Percentiles rank a stretch among this genome's conserved stretches.
phyloP scores from a whole-genome alignment of 768 basidiomycete genomes.

The Lactarius sanguifluus region DNA sequence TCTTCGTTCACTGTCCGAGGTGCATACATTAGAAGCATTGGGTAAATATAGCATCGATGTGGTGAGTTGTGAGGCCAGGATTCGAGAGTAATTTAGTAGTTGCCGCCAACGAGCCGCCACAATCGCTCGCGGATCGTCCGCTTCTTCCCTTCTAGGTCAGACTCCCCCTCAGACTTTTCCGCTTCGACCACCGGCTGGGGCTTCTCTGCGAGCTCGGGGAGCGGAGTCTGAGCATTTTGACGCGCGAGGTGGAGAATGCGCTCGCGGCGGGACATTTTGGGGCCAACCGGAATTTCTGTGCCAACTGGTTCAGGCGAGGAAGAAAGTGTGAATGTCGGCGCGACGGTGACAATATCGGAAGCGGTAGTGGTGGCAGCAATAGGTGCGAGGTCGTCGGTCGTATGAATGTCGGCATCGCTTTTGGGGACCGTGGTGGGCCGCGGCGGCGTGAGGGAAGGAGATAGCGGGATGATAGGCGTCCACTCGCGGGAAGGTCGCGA shows the following conservation, averaged over 20 bases:
- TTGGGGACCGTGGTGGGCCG: not conserved
- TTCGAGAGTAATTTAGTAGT: conserved; percentile 3
- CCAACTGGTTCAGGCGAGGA: not conserved
- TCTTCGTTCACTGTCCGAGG: not conserved
- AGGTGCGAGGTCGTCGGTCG: not conserved
- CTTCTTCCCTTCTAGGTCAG: conserved; percentile 18
- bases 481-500: not conserved
- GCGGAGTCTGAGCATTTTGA: conserved; percentile 26
- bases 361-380: not conserved
- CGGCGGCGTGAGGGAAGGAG: not conserved
- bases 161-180: conserved; percentile 3
- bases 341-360: not conserved
- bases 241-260: conserved; percentile 26
- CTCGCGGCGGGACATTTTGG: conserved; percentile 25
- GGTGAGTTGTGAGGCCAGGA: not conserved
- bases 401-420: not conserved
- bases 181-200: not conserved
- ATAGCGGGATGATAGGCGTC: conserved; percentile 9
- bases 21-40: not conserved
- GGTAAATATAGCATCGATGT: not conserved
- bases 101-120: conserved; percentile 25
- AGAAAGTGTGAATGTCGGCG: not conserved
- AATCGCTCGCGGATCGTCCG: conserved; percentile 28
- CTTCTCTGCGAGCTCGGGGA: conserved; percentile 10
- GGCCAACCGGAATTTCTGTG: not conserved